Percentiles rank a stretch among this genome's conserved stretches.
Evolutionary conservation across 345 rosid genomes (phyloP).

Genomic region (Salix arbutifolia): DNA sequence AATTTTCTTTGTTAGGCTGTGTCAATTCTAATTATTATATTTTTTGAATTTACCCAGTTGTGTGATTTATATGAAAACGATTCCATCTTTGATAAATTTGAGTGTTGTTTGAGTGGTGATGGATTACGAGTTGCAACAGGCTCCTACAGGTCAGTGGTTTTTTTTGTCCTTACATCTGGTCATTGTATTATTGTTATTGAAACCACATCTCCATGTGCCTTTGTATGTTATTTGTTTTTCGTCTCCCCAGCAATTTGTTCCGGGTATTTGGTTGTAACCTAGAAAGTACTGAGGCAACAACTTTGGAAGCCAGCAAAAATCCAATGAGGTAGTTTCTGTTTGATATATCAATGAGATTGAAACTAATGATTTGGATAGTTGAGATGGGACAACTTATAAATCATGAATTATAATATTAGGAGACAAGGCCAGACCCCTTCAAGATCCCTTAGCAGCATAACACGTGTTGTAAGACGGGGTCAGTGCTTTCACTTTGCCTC

Average conservation of each 20-base stretch:
- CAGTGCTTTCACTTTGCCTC: conserved; percentile 18
- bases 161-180: not conserved
- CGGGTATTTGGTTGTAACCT: conserved; percentile 80
- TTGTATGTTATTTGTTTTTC: conserved; percentile 6
- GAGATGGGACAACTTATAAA: not conserved
- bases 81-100: conserved; percentile 96
- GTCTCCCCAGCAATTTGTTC: conserved; percentile 70
- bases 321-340: conserved; percentile 74
- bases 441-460: conserved; percentile 65
- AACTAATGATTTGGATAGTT: not conserved
- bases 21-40: conserved; percentile 12
- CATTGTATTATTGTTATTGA: conserved; percentile 3
- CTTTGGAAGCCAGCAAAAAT: conserved; percentile 97
- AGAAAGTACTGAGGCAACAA: conserved; percentile 74
- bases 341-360: not conserved
- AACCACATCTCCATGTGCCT: conserved; percentile 14
- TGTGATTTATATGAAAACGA: conserved; percentile 98
- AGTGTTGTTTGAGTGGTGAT: conserved; percentile 93
- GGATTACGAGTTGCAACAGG: conserved; percentile 92
- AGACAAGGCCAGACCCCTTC: conserved; percentile 76
- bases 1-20: not conserved
- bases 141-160: conserved; percentile 74
- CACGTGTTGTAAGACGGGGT: conserved; percentile 94
- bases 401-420: conserved; percentile 39
- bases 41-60: conserved; percentile 48